These are phyloP conservation scores for Wallacemonas sp. DNA, from an alignment of 208 protist genomes.

Conservation along the genomic window DNA sequence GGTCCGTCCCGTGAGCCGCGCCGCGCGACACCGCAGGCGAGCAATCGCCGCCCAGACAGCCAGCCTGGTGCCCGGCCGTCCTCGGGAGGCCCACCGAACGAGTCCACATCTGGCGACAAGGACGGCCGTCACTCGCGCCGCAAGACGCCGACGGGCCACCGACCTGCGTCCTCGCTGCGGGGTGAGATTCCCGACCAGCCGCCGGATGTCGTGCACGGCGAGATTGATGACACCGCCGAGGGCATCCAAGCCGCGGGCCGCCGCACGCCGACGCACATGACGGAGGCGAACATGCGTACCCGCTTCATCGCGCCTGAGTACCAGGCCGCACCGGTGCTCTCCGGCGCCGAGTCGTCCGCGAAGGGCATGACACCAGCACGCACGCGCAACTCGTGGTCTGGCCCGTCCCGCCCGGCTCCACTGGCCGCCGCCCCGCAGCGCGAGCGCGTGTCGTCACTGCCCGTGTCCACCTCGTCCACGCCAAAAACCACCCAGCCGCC, in stretches of 20 bases:
- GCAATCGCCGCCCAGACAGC: no score
- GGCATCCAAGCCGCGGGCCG: neutral
- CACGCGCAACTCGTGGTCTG: conserved; percentile 8
- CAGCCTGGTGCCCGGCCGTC: neutral
- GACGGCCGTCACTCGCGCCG: neutral
- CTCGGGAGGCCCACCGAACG: neutral
- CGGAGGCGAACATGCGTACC: neutral
- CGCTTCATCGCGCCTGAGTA: neutral
- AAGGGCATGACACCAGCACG: neutral
- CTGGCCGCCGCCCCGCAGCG: neutral
- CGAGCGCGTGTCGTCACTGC: neutral
- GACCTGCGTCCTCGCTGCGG: neutral
- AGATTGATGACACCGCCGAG: conserved; percentile 11
- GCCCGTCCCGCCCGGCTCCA: neutral
- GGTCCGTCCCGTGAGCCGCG: neutral
- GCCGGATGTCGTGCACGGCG: conserved; percentile 6
- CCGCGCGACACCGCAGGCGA: neutral
- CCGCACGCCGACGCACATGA: neutral
- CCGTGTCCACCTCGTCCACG: neutral
- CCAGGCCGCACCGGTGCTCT: neutral
- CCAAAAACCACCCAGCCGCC: neutral
- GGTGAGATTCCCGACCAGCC: conserved; percentile 2
- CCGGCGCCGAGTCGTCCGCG: neutral
- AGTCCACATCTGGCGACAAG: neutral
- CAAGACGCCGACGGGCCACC: conserved; percentile 1